A percentile compares a stretch with the other conserved stretches of the same genome.
Conservation (phyloP, 805 yeast species). For the Diddensiella caesifluorescens region DNA sequence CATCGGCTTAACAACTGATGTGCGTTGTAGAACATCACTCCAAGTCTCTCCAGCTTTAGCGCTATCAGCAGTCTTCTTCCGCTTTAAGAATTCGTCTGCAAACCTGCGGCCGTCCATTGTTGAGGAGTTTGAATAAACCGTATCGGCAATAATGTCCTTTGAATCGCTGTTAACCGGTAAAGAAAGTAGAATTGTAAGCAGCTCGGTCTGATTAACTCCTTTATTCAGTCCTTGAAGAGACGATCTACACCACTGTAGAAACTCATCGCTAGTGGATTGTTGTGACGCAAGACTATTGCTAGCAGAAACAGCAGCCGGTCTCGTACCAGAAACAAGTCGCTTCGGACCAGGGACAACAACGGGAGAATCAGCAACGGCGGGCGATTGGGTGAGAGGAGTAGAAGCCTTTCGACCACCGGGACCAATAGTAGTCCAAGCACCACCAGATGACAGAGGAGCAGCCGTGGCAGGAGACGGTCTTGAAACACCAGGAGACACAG, state of each 20-base stretch:
- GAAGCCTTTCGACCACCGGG: slow-evolving; percentile 71
- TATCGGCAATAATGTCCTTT: slow-evolving; percentile 82
- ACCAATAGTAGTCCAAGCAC: slow-evolving; percentile 32
- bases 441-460: slow-evolving; percentile 3
- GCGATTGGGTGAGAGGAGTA: slow-evolving; percentile 10
- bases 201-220: slow-evolving; percentile 71
- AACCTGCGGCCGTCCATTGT: slow-evolving; percentile 93
- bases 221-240: slow-evolving; percentile 51
- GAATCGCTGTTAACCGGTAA: slow-evolving; percentile 75
- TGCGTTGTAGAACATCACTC: slow-evolving; percentile 58
- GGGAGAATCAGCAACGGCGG: slow-evolving; percentile 7
- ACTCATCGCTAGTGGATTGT: slow-evolving; percentile 28
- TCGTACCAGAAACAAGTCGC: slow-evolving; percentile 1
- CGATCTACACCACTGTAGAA: slow-evolving; percentile 37
- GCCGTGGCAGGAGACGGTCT: slow-evolving; percentile 1
- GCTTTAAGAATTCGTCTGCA: slow-evolving; percentile 82
- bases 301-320: slow-evolving; percentile 7
- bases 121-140: slow-evolving; percentile 80
- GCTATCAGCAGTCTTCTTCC: slow-evolving; percentile 66
- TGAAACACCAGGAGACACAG: neutral
- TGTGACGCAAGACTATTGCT: slow-evolving; percentile 15
- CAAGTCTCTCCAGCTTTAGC: slow-evolving; percentile 51
- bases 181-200: slow-evolving; percentile 71
- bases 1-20: slow-evolving; percentile 25
- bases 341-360: slow-evolving; percentile 2